Evolutionary conservation across 495 filamentous ascomycete genomes (phyloP).

Genomic region (Penicillium verhagenii): DNA sequence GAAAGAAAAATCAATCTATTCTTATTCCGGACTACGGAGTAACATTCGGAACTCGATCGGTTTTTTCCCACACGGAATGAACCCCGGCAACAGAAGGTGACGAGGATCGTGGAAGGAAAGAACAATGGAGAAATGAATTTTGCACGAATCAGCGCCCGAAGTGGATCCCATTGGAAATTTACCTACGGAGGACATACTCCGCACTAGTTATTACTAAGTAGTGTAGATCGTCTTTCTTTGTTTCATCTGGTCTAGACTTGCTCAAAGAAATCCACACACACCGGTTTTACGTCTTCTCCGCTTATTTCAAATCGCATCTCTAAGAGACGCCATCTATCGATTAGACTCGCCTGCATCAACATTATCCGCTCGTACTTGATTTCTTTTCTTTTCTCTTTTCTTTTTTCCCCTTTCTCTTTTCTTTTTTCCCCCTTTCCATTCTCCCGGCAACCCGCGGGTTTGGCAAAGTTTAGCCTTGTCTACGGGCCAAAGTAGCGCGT

Average conservation of each 20-base stretch:
- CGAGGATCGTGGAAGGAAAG: background rate
- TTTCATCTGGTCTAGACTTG: background rate
- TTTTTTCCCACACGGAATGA: background rate
- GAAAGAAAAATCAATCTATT: too few relatives aligned
- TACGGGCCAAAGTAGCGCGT: slow-evolving; percentile 1
- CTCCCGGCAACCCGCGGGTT: background rate
- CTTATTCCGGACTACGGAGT: background rate
- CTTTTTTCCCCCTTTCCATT: background rate
- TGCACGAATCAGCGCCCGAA: slow-evolving; percentile 12
- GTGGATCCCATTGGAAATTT: slow-evolving; percentile 3
- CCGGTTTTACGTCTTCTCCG: too few relatives aligned
- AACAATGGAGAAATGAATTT: slow-evolving; percentile 4
- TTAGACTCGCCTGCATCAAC: background rate
- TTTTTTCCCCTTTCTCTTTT: background rate
- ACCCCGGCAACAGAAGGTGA: background rate
- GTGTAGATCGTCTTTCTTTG: too few relatives aligned
- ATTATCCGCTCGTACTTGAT: background rate
- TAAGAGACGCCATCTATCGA: too few relatives aligned
- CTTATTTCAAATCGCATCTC: too few relatives aligned
- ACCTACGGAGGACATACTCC: too few relatives aligned
- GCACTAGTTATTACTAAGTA: too few relatives aligned
- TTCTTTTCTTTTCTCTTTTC: background rate
- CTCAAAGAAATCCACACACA: too few relatives aligned
- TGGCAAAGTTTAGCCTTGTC: background rate
- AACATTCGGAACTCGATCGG: background rate